Base-by-base conservation (phyloP, 768 basidiomycete species). In the Mrakia frigida region DNA sequence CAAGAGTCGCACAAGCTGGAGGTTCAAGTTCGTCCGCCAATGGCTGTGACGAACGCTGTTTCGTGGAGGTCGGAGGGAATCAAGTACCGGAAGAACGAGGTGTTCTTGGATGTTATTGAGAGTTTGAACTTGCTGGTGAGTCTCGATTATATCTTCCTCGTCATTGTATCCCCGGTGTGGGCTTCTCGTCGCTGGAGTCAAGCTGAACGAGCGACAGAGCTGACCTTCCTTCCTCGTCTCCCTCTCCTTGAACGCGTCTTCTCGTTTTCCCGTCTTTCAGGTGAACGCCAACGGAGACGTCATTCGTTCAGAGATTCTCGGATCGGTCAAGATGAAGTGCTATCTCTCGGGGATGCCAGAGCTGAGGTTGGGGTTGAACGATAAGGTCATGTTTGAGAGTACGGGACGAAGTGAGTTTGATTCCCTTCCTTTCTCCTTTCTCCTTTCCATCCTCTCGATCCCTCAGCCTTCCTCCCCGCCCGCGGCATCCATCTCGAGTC, bases 261-360 rank as follows among this genome's bases (percentile, higher is more conserved):
- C 33, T 67, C 53, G 37, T 50, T 37, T 53, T 74, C 35, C 13
- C 18, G 18, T 37, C 70, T 41, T 39, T 68, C 80, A 96, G 94
- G 94, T 98, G 72, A 99, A 99, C 81, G 77, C 73, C 16, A 78
- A 78, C 60, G 91, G 10, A 93, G 92, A 79, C 81, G 97, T 99
- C 46, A 93, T 98, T 23, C 90, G 97, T 67, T 94, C 93, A 23
- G 97, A 99, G 84, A 98, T 99, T 80, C 85, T 98, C 3, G 97
- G 97, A n/a, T 94, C 94, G 0, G 88, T 99, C 81, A 98, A 99
- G 87, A 98, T 98, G 97, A 98, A 98, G 84, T 98, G 76, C 83
- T 99, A 98, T 83, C 87, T 99, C 2, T 94, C 93, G 13, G 97
- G 97, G n/a, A 99, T 98, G 97, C 97, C 97, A 25, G 97, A 99